Conservation (phyloP, 2,329 filamentous ascomycete genomes). For the Diaporthe citri region DNA sequence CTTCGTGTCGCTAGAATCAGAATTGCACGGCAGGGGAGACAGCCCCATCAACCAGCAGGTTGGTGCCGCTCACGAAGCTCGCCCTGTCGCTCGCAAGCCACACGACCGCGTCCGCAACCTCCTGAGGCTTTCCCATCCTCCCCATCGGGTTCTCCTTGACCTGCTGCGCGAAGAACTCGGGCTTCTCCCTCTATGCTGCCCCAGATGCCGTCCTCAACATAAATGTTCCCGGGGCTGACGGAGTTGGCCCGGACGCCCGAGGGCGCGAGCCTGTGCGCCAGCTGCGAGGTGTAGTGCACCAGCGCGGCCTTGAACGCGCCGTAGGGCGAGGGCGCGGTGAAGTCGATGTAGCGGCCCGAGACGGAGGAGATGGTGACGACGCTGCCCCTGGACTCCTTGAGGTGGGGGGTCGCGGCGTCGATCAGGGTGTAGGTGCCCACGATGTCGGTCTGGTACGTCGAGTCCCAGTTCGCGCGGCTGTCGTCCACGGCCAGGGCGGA, state of each 20-base stretch:
- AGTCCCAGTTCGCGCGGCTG: slow-evolving; percentile 44
- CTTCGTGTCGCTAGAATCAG: not conserved
- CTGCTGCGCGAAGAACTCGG: slow-evolving; percentile 47
- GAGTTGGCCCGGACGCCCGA: slow-evolving; percentile 53
- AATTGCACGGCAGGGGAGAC: slow-evolving; percentile 42
- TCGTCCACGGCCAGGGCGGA: slow-evolving; percentile 48
- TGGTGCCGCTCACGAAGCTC: slow-evolving; percentile 41
- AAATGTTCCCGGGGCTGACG: slow-evolving; percentile 52
- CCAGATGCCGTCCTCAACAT: slow-evolving; percentile 52
- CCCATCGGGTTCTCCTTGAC: slow-evolving; percentile 41
- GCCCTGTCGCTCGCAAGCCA: slow-evolving; percentile 42
- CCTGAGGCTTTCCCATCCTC: slow-evolving; percentile 41
- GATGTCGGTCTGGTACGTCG: slow-evolving; percentile 50
- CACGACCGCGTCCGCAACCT: slow-evolving; percentile 43
- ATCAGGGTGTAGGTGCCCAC: slow-evolving; percentile 50
- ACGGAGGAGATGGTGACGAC: slow-evolving; percentile 52
- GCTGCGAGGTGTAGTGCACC: slow-evolving; percentile 51
- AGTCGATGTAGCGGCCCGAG: slow-evolving; percentile 52
- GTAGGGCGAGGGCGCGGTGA: slow-evolving; percentile 52
- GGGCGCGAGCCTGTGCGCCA: slow-evolving; percentile 50
- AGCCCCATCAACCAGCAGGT: slow-evolving; percentile 42
- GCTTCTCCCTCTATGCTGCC: slow-evolving; percentile 48
- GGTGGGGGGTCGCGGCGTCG: slow-evolving; percentile 48
- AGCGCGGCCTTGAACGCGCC: slow-evolving; percentile 52
- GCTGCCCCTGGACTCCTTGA: slow-evolving; percentile 50